phyloP scores from a whole-genome alignment of 179 eudicot species.

The Silene vulgaris region DNA sequence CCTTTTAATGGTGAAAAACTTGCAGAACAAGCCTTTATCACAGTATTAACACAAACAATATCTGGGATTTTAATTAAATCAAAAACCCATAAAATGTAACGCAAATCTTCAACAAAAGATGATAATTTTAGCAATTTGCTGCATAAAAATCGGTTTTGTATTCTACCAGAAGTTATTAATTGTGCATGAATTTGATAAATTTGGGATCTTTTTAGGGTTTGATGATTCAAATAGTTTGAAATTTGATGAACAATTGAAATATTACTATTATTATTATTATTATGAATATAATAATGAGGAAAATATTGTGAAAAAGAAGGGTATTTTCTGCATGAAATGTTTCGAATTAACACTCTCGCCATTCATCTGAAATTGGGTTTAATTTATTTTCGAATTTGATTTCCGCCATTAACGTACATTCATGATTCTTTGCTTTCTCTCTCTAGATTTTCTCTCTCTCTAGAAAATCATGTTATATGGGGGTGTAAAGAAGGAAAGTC shows the following conservation, averaged over 20 bases:
- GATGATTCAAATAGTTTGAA: constrained; percentile 24
- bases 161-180: constrained; percentile 43
- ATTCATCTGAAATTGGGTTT: constrained; percentile 42
- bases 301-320: constrained; percentile 22
- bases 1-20: constrained; percentile 36
- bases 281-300: constrained; percentile 16
- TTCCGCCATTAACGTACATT: constrained; percentile 37
- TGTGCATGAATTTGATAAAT: constrained; percentile 55
- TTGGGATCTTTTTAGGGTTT: constrained; percentile 31
- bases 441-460: neutral
- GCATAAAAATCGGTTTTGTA: constrained; percentile 47
- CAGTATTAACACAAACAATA: constrained; percentile 50
- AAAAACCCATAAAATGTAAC: constrained; percentile 43
- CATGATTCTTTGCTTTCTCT: constrained; percentile 11
- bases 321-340: constrained; percentile 26
- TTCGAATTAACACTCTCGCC: constrained; percentile 39
- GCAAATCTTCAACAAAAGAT: constrained; percentile 34
- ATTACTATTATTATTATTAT: constrained; percentile 10
- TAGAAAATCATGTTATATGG: neutral
- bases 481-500: neutral
- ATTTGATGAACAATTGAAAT: neutral
- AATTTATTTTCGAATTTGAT: constrained; percentile 15
- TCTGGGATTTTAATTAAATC: constrained; percentile 34
- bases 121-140: constrained; percentile 49
- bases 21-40: constrained; percentile 49